Conservation (phyloP, 2,329 filamentous ascomycete species). For the Ustilaginoidea virens region DNA sequence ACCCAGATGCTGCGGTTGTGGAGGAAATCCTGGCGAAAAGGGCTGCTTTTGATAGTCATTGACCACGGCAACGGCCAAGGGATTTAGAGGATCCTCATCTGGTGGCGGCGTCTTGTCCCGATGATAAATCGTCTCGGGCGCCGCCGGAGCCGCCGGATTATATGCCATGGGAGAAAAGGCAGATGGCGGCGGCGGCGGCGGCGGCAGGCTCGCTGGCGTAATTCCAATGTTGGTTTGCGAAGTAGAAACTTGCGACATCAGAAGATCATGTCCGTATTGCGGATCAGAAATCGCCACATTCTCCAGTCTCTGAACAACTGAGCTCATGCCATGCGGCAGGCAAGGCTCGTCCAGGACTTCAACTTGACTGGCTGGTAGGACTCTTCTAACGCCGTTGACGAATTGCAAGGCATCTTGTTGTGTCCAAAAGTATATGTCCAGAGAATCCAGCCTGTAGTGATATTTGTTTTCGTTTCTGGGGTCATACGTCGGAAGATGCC, state of each 20-base stretch:
- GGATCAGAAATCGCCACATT: conserved; percentile 50
- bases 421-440: conserved; percentile 72
- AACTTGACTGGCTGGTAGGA: conserved; percentile 45
- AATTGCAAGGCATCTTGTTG: conserved; percentile 56
- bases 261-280: too few species aligned
- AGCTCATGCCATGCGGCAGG: conserved; percentile 40
- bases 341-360: conserved; percentile 50
- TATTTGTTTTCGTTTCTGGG: conserved; percentile 61
- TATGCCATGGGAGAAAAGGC: conserved; percentile 54
- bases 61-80: conserved; percentile 40
- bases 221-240: too few species aligned
- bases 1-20: conserved; percentile 24
- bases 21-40: conserved; percentile 36
- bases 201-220: conserved; percentile 10
- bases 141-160: conserved; percentile 64
- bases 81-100: conserved; percentile 44
- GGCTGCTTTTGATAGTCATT: conserved; percentile 38
- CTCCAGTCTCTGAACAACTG: conserved; percentile 61
- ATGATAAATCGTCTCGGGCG: conserved; percentile 55
- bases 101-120: conserved; percentile 71
- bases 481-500: conserved; percentile 63
- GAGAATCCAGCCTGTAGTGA: conserved; percentile 59
- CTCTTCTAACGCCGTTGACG: conserved; percentile 49
- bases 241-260: too few species aligned
- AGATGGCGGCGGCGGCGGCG: conserved; percentile 15